Percentiles rank a stretch among this genome's conserved stretches.
Evolutionary conservation across 306 rosid species (phyloP).

Genomic region (Pyrus bretschneideri): DNA sequence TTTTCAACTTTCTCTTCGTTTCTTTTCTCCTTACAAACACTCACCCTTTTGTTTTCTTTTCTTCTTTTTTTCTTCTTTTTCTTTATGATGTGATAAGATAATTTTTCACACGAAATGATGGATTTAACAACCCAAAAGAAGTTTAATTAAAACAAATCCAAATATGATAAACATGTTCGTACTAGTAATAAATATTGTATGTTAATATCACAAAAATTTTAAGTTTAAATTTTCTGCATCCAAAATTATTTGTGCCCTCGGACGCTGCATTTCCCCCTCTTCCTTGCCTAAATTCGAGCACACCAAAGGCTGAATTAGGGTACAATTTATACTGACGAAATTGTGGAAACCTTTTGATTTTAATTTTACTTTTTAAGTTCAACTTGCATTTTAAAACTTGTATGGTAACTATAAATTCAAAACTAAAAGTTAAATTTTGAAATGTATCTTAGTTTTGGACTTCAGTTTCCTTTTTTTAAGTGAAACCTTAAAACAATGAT

Average conservation of each 20-base stretch:
- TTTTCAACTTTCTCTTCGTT: slow-evolving; percentile 62
- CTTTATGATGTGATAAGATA: background rate
- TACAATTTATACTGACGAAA: too few relatives aligned
- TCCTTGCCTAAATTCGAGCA: too few relatives aligned
- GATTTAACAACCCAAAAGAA: background rate
- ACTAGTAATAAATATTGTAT: background rate
- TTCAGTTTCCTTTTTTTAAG: too few relatives aligned
- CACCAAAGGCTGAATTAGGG: too few relatives aligned
- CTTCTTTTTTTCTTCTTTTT: background rate
- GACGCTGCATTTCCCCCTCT: too few relatives aligned
- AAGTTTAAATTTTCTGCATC: too few relatives aligned
- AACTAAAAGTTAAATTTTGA: too few relatives aligned
- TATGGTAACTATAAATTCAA: too few relatives aligned
- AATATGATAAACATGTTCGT: background rate
- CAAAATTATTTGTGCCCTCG: too few relatives aligned
- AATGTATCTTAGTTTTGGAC: too few relatives aligned
- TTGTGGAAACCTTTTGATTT: too few relatives aligned
- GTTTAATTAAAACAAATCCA: background rate
- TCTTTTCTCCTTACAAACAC: slow-evolving; percentile 30
- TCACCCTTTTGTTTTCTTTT: slow-evolving; percentile 37
- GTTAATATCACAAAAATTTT: background rate
- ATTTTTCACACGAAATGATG: background rate
- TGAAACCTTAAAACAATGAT: too few relatives aligned
- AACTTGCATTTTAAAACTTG: background rate
- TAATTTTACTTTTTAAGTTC: background rate